phyloP scores from a whole-genome alignment of 1,139 yeast species.

The Taphrina wiesneri region DNA sequence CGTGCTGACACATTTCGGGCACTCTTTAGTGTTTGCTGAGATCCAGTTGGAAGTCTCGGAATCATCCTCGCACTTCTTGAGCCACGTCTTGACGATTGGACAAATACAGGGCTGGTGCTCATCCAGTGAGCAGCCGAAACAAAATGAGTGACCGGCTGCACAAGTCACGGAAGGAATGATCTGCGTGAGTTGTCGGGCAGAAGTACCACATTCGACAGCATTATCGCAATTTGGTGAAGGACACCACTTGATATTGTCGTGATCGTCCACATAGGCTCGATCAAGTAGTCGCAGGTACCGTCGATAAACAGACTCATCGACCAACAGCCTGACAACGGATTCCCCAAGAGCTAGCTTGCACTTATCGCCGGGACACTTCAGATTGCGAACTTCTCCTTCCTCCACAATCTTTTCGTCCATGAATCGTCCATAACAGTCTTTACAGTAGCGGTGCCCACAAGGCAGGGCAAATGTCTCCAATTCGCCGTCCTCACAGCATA shows the following conservation, averaged over 20 bases:
- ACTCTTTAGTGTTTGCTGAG: conserved; percentile 78
- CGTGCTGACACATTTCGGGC: conserved; percentile 55
- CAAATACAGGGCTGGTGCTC: conserved; percentile 88
- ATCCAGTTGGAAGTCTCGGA: conserved; percentile 90
- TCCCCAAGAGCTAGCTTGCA: conserved; percentile 45
- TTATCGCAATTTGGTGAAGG: conserved; percentile 81
- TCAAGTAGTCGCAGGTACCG: conserved; percentile 42
- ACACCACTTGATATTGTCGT: conserved; percentile 66
- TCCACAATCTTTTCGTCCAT: conserved; percentile 54
- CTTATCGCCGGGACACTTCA: conserved; percentile 64
- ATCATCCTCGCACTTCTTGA: conserved; percentile 77
- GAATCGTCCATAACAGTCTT: conserved; percentile 65
- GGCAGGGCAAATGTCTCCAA: conserved; percentile 55
- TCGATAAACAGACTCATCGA: conserved; percentile 41
- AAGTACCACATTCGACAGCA: conserved; percentile 54
- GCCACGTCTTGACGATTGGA: conserved; percentile 67
- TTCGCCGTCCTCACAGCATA: conserved; percentile 65
- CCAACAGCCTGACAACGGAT: conserved; percentile 48
- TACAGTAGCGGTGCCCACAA: conserved; percentile 73
- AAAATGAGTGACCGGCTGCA: conserved; percentile 66
- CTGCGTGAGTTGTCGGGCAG: conserved; percentile 48
- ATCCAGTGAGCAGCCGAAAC: conserved; percentile 66
- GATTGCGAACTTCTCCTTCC: conserved; percentile 53
- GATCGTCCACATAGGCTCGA: conserved; percentile 57
- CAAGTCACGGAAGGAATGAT: conserved; percentile 70